These are phyloP conservation scores for Nothophoma quercina DNA, from an alignment of 2,329 filamentous ascomycete species.

Conservation along the genomic window DNA sequence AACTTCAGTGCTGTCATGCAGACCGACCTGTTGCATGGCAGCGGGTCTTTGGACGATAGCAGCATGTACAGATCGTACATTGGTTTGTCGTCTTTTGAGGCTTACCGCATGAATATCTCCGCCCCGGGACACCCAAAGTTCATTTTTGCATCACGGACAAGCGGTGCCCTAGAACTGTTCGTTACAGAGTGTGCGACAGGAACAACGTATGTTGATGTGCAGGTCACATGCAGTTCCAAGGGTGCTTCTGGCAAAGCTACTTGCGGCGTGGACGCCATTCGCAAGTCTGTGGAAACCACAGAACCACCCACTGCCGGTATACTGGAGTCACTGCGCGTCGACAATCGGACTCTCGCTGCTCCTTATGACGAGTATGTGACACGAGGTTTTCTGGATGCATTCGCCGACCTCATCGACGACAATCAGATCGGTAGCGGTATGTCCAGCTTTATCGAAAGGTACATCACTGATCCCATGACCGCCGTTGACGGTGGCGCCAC, in stretches of 20 bases:
- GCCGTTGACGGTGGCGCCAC: background rate
- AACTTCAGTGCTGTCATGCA: background rate
- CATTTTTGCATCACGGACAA: background rate
- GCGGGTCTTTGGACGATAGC: no score
- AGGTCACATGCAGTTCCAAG: slow-evolving; percentile 9
- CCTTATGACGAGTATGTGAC: no score
- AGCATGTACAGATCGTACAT: background rate
- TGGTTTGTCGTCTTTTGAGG: background rate
- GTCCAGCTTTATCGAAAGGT: background rate
- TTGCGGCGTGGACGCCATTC: slow-evolving; percentile 9
- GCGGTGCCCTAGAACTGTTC: background rate
- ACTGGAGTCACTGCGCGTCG: background rate
- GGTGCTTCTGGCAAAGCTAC: slow-evolving; percentile 1
- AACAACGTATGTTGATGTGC: slow-evolving; percentile 7
- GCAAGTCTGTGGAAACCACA: background rate
- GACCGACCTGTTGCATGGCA: no score
- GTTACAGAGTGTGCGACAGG: background rate
- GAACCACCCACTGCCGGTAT: background rate
- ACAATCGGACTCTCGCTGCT: no score
- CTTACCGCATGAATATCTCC: background rate
- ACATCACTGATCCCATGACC: background rate
- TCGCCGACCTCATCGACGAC: slow-evolving; percentile 2
- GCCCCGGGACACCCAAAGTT: background rate
- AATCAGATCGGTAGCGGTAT: no score
- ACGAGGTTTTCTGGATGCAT: background rate